Evolutionary conservation across 2,329 filamentous ascomycete genomes (phyloP).

Genomic region (Erysiphe pisi): DNA sequence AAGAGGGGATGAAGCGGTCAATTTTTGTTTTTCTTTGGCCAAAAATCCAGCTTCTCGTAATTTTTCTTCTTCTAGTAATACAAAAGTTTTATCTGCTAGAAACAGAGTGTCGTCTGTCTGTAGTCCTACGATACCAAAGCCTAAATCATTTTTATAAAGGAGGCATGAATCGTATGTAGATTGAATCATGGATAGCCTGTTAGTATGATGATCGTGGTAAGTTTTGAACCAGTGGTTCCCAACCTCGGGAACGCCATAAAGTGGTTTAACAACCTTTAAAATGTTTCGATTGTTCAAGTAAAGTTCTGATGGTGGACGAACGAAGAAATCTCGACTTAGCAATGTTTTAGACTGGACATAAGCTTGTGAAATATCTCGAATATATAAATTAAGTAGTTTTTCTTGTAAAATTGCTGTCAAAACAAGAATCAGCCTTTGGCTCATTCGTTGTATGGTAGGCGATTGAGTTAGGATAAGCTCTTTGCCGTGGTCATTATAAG

Average conservation of each 20-base stretch:
- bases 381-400: not conserved
- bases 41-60: conserved; percentile 28
- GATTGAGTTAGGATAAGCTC: too few species aligned
- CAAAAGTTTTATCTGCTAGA: conserved; percentile 28
- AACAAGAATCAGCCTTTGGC: too few species aligned
- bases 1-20: too few species aligned
- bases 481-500: too few species aligned
- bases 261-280: conserved; percentile 29
- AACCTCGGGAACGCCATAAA: conserved; percentile 30
- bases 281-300: too few species aligned
- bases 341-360: conserved; percentile 29
- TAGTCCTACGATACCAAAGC: conserved; percentile 29
- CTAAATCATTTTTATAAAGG: not conserved
- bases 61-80: conserved; percentile 22
- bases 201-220: conserved; percentile 27
- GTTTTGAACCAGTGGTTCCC: conserved; percentile 30
- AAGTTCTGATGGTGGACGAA: conserved; percentile 23
- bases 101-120: conserved; percentile 30
- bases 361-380: conserved; percentile 29
- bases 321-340: conserved; percentile 29
- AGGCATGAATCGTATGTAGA: conserved; percentile 29
- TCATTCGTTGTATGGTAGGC: too few species aligned
- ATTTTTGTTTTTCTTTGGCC: not conserved
- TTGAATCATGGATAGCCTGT: conserved; percentile 27
- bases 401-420: conserved; percentile 24